phyloP scores from a whole-genome alignment of 2,329 filamentous ascomycete genomes.

The Monilinia fructigena region DNA sequence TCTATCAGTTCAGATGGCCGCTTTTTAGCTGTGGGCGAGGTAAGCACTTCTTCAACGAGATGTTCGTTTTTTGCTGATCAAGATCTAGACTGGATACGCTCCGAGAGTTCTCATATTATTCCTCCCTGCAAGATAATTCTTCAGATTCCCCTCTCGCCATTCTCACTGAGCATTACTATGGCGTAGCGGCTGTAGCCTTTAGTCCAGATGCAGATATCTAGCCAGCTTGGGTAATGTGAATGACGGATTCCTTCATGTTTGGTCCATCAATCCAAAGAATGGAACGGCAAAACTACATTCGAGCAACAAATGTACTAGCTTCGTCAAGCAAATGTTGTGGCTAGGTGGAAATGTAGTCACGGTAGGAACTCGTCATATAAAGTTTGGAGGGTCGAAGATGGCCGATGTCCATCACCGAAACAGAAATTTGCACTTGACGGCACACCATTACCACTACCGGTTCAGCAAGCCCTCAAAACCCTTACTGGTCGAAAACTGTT shows the following conservation, averaged over 20 bases:
- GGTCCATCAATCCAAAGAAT: slow-evolving; percentile 79
- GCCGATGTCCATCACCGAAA: slow-evolving; percentile 60
- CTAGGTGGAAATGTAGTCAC: slow-evolving; percentile 81
- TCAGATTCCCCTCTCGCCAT: slow-evolving; percentile 81
- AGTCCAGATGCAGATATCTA: slow-evolving; percentile 79
- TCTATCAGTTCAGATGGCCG: slow-evolving; percentile 83
- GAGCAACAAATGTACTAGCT: slow-evolving; percentile 90
- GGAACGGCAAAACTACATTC: slow-evolving; percentile 76
- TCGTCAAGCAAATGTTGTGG: slow-evolving; percentile 85
- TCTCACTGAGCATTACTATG: slow-evolving; percentile 85
- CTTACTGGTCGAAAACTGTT: slow-evolving; percentile 79
- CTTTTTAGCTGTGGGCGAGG: slow-evolving; percentile 87
- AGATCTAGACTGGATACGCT: slow-evolving; percentile 73
- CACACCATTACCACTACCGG: slow-evolving; percentile 39
- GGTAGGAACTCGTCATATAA: slow-evolving; percentile 86
- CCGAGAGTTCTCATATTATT: slow-evolving; percentile 92
- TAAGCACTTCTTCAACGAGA: slow-evolving; percentile 41
- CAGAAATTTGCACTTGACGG: slow-evolving; percentile 53
- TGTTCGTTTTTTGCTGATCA: slow-evolving; percentile 39
- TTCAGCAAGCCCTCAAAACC: slow-evolving; percentile 58
- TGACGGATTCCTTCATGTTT: slow-evolving; percentile 91
- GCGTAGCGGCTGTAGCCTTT: slow-evolving; percentile 85
- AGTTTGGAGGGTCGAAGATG: slow-evolving; percentile 82
- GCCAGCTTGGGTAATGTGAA: slow-evolving; percentile 86
- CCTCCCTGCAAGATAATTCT: slow-evolving; percentile 73